Conservation (phyloP, 2,329 filamentous ascomycete species). For the Aspergillus arachidicola region DNA sequence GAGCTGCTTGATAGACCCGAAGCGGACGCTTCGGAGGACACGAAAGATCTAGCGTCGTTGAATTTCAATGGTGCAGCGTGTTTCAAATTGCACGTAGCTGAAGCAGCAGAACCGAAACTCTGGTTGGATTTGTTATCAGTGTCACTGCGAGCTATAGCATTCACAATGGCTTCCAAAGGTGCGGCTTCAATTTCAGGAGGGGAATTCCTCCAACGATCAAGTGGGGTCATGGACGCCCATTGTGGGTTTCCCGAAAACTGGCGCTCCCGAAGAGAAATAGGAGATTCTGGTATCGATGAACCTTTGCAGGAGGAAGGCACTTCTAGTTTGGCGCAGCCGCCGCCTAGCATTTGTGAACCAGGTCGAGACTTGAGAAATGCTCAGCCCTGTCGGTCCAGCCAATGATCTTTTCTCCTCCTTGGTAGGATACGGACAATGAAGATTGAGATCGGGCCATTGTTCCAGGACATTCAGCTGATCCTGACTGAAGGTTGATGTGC, state of each 20-base stretch:
- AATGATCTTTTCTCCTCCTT: constrained; percentile 77
- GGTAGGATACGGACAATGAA: constrained; percentile 54
- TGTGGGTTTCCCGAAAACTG: background rate
- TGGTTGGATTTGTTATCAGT: background rate
- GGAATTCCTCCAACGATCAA: constrained; percentile 64
- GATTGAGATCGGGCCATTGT: background rate
- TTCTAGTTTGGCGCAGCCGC: constrained; percentile 62
- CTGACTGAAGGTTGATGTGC: background rate
- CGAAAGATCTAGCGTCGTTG: constrained; percentile 6
- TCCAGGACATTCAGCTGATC: background rate
- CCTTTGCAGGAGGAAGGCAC: constrained; percentile 33
- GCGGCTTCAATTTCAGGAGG: constrained; percentile 65
- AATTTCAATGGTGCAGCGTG: background rate
- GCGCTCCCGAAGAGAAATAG: background rate
- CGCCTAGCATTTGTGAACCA: constrained; percentile 83
- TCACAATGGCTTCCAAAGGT: constrained; percentile 58
- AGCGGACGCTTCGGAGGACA: constrained; percentile 14
- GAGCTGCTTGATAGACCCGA: constrained; percentile 19
- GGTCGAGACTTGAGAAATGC: constrained; percentile 76
- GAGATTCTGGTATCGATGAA: constrained; percentile 64
- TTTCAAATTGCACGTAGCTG: background rate
- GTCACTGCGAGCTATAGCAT: constrained; percentile 47
- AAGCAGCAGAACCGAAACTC: background rate
- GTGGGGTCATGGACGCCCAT: constrained; percentile 48
- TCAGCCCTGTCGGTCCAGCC: constrained; percentile 72